Evolutionary conservation across 331 rosid species (phyloP), one percentile per base, ranked within the genome.

Genomic region (Rosa hybrid): DNA sequence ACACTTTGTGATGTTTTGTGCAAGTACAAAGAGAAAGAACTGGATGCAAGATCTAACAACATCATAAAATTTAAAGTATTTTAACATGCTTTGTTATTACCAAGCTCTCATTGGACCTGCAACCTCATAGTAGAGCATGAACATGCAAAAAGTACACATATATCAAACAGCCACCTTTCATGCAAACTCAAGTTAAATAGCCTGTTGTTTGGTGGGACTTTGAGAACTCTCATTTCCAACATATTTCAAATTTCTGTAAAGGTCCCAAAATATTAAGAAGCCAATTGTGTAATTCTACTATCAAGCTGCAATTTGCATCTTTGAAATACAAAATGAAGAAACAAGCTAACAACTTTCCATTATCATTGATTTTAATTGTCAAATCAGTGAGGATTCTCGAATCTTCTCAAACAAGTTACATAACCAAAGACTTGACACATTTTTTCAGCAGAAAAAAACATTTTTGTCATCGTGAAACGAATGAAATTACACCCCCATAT

Each of bases 301-400:
- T 21, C 78, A 74, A 34, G 44, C 54, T 72, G 77, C 45, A 72
- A 8, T 72, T 71, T 49, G 54, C 44, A 60, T 21, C 54, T 13
- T 38, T 50, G 14, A 60, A 59, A 60, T 12, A 80, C 41, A 80
- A 60, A 59, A 18, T 4, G 27, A 46, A 72, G 27, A 30, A 72
- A 72, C 65, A n/a, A 72, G n/a, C 78, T 72, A 18, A 62, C 68
- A 23, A 12, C 51, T 65, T 34, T 38, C 75, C 54, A n/a, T 41
- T 42, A 9, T 30, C 5, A 49, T 71, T 49, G 30, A 72, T 49
- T 59, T 59, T 2, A 21, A 8, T 21, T 20, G 4, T 48, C 59
- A 34, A 3, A 34, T 34, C 39, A 17, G 16, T 23, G 63, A 5
- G 18, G 27, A 34, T 51, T 73, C 50, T 73, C 49, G 18, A 53